Base-by-base conservation (phyloP, 2,329 filamentous ascomycete species). In the Lasiodiplodia citricola region DNA sequence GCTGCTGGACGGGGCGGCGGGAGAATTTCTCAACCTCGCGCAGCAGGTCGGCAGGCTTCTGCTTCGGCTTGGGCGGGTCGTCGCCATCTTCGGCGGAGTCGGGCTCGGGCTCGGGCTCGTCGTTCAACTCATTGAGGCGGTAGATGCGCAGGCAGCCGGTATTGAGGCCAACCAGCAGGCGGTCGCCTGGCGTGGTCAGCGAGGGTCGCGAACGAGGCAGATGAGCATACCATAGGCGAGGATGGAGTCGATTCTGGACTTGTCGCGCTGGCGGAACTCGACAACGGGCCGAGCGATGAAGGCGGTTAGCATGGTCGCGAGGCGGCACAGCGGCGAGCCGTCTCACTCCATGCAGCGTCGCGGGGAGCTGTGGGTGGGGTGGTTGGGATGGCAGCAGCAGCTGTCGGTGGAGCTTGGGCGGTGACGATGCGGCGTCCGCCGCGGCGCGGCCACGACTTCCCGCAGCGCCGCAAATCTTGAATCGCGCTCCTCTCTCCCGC, bases 21-120 rank as follows among this genome's bases (percentile, higher is more conserved):
- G 95, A 96, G 85, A 99, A 99, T 82, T 92, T 96, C 74, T 99
- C 96, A 65, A 97, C 87, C 79, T 98, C 96, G 71, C 94, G 92
- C 58, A 98, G 85, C 28, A 97, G 87, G 75, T 97, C 94, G 11
- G 94, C 94, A 4, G 91, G 75, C 72, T 78, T 80, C 58, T 71
- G 50, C 69, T 79, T 82, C 4, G 78, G 74, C 25, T 76, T 74
- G 25, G 72, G 70, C 10, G 67, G 70, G 86, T 90, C 70, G 71
- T 78, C 67, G 75, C 71, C 23, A 75, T 74, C 69, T 68, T 74
- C 68, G 67, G 78, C 77, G 3, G 77, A 72, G 47, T 77, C 71
- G 70, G 81, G 81, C 74, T 78, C 78, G 57, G 77, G 73, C 73
- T 83, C 77, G 57, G 76, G 71, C 54, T 79, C 77, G 71, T 84